A percentile compares a stretch with the other conserved stretches of the same genome.
Evolutionary conservation across 2,329 filamentous ascomycete genomes (phyloP).

Genomic region (Ophiosphaerella narmari): DNA sequence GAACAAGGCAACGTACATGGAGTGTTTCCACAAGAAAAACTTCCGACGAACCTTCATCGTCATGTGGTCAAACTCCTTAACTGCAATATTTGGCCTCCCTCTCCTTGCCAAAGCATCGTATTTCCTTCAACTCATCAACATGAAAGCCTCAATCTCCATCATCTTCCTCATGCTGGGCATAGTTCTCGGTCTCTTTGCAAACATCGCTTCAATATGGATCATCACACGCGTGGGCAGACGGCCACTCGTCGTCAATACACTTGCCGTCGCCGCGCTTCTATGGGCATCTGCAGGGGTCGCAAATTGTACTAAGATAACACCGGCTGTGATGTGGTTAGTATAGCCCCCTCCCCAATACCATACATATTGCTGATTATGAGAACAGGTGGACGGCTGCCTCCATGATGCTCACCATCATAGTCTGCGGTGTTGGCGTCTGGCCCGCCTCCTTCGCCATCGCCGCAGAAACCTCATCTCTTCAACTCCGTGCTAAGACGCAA

Average conservation of each 20-base stretch:
- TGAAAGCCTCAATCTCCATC: constrained; percentile 39
- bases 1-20: constrained; percentile 29
- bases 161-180: constrained; percentile 55
- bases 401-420: constrained; percentile 52
- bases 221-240: constrained; percentile 50
- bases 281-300: constrained; percentile 56
- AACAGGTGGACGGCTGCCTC: constrained; percentile 47
- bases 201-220: constrained; percentile 52
- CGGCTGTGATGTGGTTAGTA: constrained; percentile 48
- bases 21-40: constrained; percentile 45
- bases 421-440: constrained; percentile 52
- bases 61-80: constrained; percentile 39
- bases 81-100: constrained; percentile 42
- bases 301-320: constrained; percentile 48
- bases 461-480: constrained; percentile 52
- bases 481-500: constrained; percentile 51
- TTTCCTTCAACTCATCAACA: constrained; percentile 41
- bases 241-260: constrained; percentile 44
- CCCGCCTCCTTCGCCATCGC: constrained; percentile 50
- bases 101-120: constrained; percentile 42
- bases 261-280: constrained; percentile 41
- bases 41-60: constrained; percentile 46
- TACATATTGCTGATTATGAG: not conserved
- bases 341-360: not conserved
- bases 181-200: constrained; percentile 52